phyloP scores from a whole-genome alignment of 495 filamentous ascomycete genomes.

The Entonaema liquescens region DNA sequence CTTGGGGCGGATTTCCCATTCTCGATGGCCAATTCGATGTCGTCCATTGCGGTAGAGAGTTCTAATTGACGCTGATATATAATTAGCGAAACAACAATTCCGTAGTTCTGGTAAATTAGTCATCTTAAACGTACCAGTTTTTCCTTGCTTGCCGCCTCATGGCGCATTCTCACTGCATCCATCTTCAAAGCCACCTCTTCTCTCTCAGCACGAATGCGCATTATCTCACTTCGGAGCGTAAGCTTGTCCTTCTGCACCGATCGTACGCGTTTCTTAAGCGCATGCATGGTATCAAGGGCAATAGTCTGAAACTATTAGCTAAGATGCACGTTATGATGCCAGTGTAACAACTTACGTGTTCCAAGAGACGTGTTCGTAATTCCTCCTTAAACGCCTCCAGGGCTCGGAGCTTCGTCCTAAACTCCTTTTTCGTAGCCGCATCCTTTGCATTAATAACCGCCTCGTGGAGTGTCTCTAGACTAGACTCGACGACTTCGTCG shows the following conservation, averaged over 20 bases:
- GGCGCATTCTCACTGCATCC: slow-evolving; percentile 71
- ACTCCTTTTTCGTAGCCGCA: slow-evolving; percentile 58
- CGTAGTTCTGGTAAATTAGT: neutral
- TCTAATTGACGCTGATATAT: slow-evolving; percentile 52
- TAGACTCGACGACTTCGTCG: slow-evolving; percentile 68
- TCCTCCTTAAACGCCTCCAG: slow-evolving; percentile 76
- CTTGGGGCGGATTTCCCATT: slow-evolving; percentile 53
- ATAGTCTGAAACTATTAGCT: slow-evolving; percentile 54
- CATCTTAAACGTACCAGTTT: slow-evolving; percentile 50
- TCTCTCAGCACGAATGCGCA: slow-evolving; percentile 68
- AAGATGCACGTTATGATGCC: neutral
- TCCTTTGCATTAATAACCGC: slow-evolving; percentile 51
- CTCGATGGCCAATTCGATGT: slow-evolving; percentile 64
- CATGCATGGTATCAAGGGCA: slow-evolving; percentile 70
- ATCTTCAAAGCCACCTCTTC: slow-evolving; percentile 73
- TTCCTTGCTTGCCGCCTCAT: slow-evolving; percentile 60
- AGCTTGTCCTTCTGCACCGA: slow-evolving; percentile 71
- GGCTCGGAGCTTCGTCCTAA: slow-evolving; percentile 67
- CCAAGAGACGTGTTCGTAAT: slow-evolving; percentile 69
- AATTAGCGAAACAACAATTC: slow-evolving; percentile 15
- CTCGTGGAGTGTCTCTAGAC: slow-evolving; percentile 56
- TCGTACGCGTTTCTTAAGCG: slow-evolving; percentile 68
- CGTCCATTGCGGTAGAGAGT: slow-evolving; percentile 62
- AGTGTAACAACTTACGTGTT: slow-evolving; percentile 57
- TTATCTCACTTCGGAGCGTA: slow-evolving; percentile 68